Evolutionary conservation across 331 rosid genomes (phyloP).

Genomic region (Rhamnella rubrinervis): DNA sequence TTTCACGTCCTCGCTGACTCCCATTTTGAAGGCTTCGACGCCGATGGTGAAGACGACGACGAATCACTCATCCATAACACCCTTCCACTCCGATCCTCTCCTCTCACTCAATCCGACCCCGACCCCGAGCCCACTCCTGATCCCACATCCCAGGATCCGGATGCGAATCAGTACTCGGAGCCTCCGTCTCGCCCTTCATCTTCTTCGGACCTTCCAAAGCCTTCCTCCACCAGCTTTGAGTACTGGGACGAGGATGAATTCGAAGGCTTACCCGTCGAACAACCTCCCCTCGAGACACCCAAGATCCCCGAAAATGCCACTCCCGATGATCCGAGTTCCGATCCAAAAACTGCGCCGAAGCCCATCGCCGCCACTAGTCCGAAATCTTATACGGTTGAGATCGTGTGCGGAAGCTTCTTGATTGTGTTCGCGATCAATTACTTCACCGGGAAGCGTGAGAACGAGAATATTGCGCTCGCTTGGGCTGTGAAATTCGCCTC

Average conservation of each 20-base stretch:
- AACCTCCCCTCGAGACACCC: slow-evolving; percentile 19
- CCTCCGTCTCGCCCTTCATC: slow-evolving; percentile 21
- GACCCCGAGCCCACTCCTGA: slow-evolving; percentile 26
- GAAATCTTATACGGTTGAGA: slow-evolving; percentile 61
- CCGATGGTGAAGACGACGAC: slow-evolving; percentile 59
- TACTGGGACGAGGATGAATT: slow-evolving; percentile 97
- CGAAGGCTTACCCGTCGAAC: slow-evolving; percentile 70
- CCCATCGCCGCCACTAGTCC: slow-evolving; percentile 6
- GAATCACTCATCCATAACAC: slow-evolving; percentile 37
- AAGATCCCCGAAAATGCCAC: slow-evolving; percentile 28
- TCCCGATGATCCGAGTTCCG: slow-evolving; percentile 26
- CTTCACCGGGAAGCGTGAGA: slow-evolving; percentile 84
- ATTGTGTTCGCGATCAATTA: slow-evolving; percentile 67
- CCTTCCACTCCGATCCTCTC: slow-evolving; percentile 46
- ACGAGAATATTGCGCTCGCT: slow-evolving; percentile 84
- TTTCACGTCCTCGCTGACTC: slow-evolving; percentile 50
- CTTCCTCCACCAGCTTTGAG: slow-evolving; percentile 63
- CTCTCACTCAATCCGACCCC: slow-evolving; percentile 37
- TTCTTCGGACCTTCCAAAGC: slow-evolving; percentile 58
- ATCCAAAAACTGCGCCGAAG: slow-evolving; percentile 24
- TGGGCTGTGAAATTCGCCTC: slow-evolving; percentile 87
- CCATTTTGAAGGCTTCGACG: slow-evolving; percentile 98
- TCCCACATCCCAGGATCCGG: slow-evolving; percentile 22
- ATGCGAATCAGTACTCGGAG: slow-evolving; percentile 10
- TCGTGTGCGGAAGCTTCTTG: slow-evolving; percentile 63